Percentiles rank a stretch among this genome's conserved stretches.
phyloP scores from a whole-genome alignment of 345 rosid species.

The Laguncularia racemosa region DNA sequence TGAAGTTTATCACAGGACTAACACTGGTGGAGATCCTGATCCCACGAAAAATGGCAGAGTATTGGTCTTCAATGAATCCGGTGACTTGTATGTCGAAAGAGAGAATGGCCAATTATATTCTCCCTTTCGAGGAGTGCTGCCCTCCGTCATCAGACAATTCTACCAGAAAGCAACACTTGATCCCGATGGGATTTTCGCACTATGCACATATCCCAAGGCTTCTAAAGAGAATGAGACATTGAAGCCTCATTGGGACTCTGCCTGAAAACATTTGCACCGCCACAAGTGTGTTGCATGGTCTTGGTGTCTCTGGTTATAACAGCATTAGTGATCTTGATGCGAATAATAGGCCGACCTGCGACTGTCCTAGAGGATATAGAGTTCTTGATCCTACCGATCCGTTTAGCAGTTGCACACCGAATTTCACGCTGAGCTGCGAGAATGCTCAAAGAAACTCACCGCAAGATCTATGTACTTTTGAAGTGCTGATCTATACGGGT shows the following conservation, averaged over 20 bases:
- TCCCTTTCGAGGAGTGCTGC: background rate
- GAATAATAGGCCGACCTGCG: slow-evolving; percentile 27
- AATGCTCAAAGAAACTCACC: background rate
- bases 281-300: background rate
- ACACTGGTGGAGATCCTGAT: background rate
- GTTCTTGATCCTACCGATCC: slow-evolving; percentile 21
- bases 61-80: slow-evolving; percentile 40
- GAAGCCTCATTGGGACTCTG: slow-evolving; percentile 14
- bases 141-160: slow-evolving; percentile 8
- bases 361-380: slow-evolving; percentile 32
- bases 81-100: slow-evolving; percentile 30
- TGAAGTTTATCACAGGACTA: background rate
- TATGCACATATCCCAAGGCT: slow-evolving; percentile 33
- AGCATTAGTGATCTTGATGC: slow-evolving; percentile 26
- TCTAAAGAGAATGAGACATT: slow-evolving; percentile 9
- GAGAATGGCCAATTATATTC: background rate
- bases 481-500: slow-evolving; percentile 12
- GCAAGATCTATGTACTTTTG: slow-evolving; percentile 10
- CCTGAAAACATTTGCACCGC: slow-evolving; percentile 23
- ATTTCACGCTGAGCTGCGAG: slow-evolving; percentile 23
- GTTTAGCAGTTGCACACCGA: slow-evolving; percentile 30
- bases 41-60: slow-evolving; percentile 2
- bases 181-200: slow-evolving; percentile 48
- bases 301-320: slow-evolving; percentile 50
- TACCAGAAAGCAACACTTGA: slow-evolving; percentile 41